Base-by-base conservation (phyloP, 225 moss, liverwort and hornwort species). In the Sphagnum tenellum region DNA sequence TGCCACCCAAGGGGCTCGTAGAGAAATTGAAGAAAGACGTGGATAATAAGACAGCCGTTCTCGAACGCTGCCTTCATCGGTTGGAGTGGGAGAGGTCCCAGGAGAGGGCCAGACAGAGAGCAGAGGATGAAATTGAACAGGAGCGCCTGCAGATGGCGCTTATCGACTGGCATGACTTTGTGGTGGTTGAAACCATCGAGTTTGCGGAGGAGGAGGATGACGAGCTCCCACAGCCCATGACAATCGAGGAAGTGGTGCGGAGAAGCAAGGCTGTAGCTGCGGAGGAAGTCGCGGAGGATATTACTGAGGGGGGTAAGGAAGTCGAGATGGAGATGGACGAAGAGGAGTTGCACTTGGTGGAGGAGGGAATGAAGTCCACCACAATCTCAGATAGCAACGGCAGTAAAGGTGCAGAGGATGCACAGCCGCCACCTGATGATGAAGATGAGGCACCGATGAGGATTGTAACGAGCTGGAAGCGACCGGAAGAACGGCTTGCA, bases 261-360 rank as follows among this genome's bases (percentile, higher is more conserved):
- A 81, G 93, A 69, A 98, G 98, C 70, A 98, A 98, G 79, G 76
- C 93, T 57, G 68, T 89, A 52, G 86, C 87, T 44, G 83, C 82
- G 44, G 93, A 86, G 69, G 98, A 93, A 69, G 93, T 87, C 9
- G 93, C 83, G 68, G 89, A 77, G 69, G 98, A 98, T 72, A 77
- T 81, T n/a, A 89, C 90, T 4, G 93, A 93, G 81, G 92, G 90
- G 56, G 93, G 89, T 46, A 86, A 79, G 73, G 98, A 93, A 70
- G 86, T 98, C 77, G 98, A 98, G 79, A 98, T 98, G 98, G 98
- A 98, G 56, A 98, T 98, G 98, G 98, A 98, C 67, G 98, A 93
- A 72, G 98, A 98, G 69, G 98, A 98, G 72, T 69, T 98, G 74
- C 90, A 89, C 61, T 77, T 98, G 68, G 93, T 98, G 14, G 98